Evolutionary conservation across 1,284 basidiomycete species (phyloP).

Genomic region (Veloporphyrellus conicus): DNA sequence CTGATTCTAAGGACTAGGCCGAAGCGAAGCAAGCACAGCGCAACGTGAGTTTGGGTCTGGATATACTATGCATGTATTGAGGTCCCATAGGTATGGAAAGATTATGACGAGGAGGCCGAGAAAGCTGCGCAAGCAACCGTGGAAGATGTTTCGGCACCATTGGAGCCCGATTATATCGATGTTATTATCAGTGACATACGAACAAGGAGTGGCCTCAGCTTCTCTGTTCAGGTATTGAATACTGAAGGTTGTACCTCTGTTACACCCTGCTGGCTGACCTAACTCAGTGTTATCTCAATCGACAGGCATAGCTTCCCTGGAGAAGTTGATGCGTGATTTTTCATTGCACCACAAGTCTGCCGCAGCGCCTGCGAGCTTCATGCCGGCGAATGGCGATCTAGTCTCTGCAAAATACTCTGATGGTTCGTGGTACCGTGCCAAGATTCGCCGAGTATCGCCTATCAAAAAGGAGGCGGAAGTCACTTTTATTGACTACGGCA

Average conservation of each 20-base stretch:
- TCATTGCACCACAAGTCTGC: conserved; percentile 75
- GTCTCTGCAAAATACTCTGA: conserved; percentile 90
- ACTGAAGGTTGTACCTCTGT: conserved; percentile 61
- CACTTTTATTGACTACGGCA: conserved; percentile 85
- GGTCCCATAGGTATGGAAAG: conserved; percentile 68
- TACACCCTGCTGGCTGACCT: conserved; percentile 1
- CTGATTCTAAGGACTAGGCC: conserved; percentile 41
- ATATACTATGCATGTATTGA: conserved; percentile 1
- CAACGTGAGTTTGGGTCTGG: conserved; percentile 52
- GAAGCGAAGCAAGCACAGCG: conserved; percentile 74
- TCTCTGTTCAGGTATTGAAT: conserved; percentile 90
- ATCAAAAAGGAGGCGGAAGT: conserved; percentile 87
- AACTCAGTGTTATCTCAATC: conserved; percentile 3
- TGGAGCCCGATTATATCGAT: conserved; percentile 84
- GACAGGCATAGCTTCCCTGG: conserved; percentile 79
- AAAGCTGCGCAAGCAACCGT: conserved; percentile 46
- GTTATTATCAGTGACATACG: conserved; percentile 89
- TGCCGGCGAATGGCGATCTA: conserved; percentile 80
- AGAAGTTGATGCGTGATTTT: conserved; percentile 92
- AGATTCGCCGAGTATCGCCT: conserved; percentile 75
- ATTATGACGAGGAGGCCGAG: conserved; percentile 69
- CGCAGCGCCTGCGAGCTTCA: conserved; percentile 59
- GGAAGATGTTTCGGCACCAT: conserved; percentile 47
- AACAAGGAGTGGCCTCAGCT: conserved; percentile 68
- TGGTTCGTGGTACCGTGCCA: conserved; percentile 91